phyloP scores from a whole-genome alignment of 352 stramenopile species.

The Thalassiosira ordinaria region DNA sequence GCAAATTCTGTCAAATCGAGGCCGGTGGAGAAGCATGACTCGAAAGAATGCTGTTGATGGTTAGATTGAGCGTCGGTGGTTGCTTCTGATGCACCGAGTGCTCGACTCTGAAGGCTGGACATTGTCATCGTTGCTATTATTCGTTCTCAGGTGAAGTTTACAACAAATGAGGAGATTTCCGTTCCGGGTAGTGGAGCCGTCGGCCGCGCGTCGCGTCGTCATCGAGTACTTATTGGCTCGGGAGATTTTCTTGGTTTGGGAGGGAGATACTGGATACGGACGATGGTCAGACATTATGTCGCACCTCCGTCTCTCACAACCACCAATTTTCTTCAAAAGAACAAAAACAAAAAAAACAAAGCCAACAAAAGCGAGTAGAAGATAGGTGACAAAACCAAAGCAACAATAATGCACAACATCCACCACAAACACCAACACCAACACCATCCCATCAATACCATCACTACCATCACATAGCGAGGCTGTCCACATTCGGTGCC shows the following conservation, averaged over 20 bases:
- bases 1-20: slow-evolving; percentile 58
- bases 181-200: too few relatives aligned
- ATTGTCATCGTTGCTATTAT: background rate
- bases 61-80: background rate
- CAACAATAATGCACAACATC: too few relatives aligned
- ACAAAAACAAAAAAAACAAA: background rate
- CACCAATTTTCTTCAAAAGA: background rate
- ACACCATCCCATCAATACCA: background rate
- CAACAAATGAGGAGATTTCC: too few relatives aligned
- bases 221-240: too few relatives aligned
- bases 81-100: background rate
- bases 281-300: background rate
- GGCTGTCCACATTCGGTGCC: background rate
- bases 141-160: background rate
- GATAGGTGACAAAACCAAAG: too few relatives aligned
- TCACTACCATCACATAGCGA: background rate
- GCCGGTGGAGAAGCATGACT: slow-evolving; percentile 15
- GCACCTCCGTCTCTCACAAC: background rate
- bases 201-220: too few relatives aligned
- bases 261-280: background rate
- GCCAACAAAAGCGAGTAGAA: too few relatives aligned
- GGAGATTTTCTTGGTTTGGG: too few relatives aligned
- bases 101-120: slow-evolving; percentile 13
- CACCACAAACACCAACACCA: too few relatives aligned
- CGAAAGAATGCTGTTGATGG: slow-evolving; percentile 5